Evolutionary conservation across 768 basidiomycete species (phyloP), one percentile per base, ranked within the genome.

Genomic region (Cystobasidiopsis lactophilus): DNA sequence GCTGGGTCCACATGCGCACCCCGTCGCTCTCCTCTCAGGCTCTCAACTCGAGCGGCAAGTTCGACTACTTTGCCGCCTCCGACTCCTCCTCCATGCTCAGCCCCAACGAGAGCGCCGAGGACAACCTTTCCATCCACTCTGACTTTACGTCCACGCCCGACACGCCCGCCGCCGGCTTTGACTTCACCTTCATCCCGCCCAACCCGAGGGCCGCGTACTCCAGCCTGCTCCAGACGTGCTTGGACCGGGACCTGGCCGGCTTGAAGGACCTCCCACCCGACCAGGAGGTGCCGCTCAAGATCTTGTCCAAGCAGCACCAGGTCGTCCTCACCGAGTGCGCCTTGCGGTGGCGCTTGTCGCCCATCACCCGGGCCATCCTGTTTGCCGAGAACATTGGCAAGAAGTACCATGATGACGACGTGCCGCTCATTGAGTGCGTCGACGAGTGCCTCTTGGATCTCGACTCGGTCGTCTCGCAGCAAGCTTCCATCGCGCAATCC

Each of bases 241-340:
- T 98, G 43, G 72, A 79, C 24, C 73, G 75, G 26, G 93, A 98
- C 65, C 70, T 96, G 53, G 84, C 85, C 62, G 75, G 78, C 35
- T 85, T 98, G 82, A 72, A 81, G 46, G 80, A 80, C 43, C 79
- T 95, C n/a, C 81, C 84, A 3, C 81, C 82, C 53, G 82, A 85
- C 59, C 85, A 95, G 59, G 88, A 96, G 69, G 91, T 98, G 16
- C 84, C 88, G 0, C 70, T 96, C 35, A 83, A 85, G 5, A 95
- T 98, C 52, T 68, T 98, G 18, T 85, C 85, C 3, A 63, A 74
- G 1, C 64, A 74, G 11, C 85, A 95, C 63, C 71, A 85, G 39
- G 80, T 82, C 52, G 70, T 98, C 35, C 74, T 95, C 59, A 80
- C 79, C 53, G 83, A 89, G 59, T 88, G 85, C 59, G 85, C 85